Conservation (phyloP, 2,329 filamentous ascomycete species). For the Epichloe gansuensis region DNA sequence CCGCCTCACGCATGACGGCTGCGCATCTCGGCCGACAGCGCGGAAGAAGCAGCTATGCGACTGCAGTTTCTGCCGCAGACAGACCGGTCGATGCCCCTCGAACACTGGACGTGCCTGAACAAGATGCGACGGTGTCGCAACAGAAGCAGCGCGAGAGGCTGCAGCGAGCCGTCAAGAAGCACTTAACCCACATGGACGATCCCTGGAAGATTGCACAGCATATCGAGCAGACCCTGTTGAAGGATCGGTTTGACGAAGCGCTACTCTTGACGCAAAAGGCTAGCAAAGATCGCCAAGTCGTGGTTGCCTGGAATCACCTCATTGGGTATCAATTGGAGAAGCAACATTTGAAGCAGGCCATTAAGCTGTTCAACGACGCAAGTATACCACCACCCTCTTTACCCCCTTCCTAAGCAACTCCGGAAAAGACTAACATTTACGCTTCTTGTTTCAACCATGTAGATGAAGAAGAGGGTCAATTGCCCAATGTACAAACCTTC, state of each 20-base stretch:
- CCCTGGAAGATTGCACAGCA: constrained; percentile 60
- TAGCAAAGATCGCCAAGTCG: constrained; percentile 50
- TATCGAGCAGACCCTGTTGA: constrained; percentile 47
- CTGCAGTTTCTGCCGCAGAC: constrained; percentile 1
- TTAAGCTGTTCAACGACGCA: constrained; percentile 85
- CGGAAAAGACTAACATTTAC: neutral
- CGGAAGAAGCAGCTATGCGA: constrained; percentile 9
- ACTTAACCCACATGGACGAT: constrained; percentile 54
- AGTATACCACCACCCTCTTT: constrained; percentile 10
- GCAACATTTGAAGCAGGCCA: constrained; percentile 47
- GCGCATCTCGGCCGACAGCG: constrained; percentile 5
- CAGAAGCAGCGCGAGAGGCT: constrained; percentile 17
- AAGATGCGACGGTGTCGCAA: constrained; percentile 5
- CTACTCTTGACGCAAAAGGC: constrained; percentile 54
- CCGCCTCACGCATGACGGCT: neutral
- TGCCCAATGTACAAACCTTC: constrained; percentile 72
- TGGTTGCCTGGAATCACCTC: constrained; percentile 80
- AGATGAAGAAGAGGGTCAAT: constrained; percentile 94
- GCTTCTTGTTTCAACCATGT: neutral
- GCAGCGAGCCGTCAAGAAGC: constrained; percentile 33
- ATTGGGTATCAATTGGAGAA: constrained; percentile 58
- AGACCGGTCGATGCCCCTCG: constrained; percentile 12
- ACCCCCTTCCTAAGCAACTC: neutral
- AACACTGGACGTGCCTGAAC: constrained; percentile 10
- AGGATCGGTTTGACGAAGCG: constrained; percentile 53